Conservation (phyloP, 225 moss, liverwort and hornwort species). For the Antitrichia curtipendula region DNA sequence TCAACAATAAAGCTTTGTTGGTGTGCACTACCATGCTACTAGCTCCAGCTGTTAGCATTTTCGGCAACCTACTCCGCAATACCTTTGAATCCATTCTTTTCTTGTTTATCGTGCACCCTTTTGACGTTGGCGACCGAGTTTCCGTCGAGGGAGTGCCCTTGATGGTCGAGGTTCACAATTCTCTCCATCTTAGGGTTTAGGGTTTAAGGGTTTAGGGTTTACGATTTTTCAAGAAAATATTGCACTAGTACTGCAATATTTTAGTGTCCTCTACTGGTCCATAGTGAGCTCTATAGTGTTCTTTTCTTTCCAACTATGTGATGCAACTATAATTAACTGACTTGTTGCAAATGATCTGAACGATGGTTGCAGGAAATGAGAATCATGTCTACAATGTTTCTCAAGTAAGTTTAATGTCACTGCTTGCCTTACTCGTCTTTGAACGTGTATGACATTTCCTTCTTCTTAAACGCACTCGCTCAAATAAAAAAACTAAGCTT, state of each 20-base stretch:
- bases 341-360: not conserved
- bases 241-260: too few relatives aligned
- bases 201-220: too few relatives aligned
- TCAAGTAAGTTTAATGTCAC: constrained; percentile 30
- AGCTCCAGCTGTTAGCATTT: constrained; percentile 61
- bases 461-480: not conserved
- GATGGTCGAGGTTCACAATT: constrained; percentile 58
- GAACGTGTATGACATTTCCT: not conserved
- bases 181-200: not conserved
- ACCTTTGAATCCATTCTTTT: constrained; percentile 82
- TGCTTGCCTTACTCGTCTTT: not conserved
- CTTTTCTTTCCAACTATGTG: not conserved
- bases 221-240: too few relatives aligned
- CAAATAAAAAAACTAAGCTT: not conserved
- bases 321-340: not conserved
- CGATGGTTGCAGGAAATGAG: constrained; percentile 65
- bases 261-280: not conserved
- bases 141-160: constrained; percentile 55
- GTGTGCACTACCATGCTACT: constrained; percentile 55
- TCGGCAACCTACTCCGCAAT: constrained; percentile 64
- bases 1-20: constrained; percentile 67
- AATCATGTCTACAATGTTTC: constrained; percentile 67
- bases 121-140: constrained; percentile 74
- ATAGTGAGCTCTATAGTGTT: not conserved
- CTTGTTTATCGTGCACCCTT: constrained; percentile 81